Evolutionary conservation across 2,329 filamentous ascomycete species (phyloP).

Genomic region (Xenoacremonium recifei): DNA sequence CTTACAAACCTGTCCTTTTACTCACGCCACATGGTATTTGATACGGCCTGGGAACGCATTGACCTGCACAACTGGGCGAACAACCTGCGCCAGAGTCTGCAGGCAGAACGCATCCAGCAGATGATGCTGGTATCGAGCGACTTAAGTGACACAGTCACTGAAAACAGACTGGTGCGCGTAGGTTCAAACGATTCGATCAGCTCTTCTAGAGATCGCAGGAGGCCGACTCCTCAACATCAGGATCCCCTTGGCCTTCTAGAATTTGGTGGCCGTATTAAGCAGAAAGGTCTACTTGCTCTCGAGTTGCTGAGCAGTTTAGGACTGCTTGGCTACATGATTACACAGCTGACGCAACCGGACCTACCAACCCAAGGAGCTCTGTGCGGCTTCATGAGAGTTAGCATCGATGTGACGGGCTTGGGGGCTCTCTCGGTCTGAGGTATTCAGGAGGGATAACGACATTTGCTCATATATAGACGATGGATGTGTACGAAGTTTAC

Average conservation of each 20-base stretch:
- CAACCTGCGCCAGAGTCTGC: slow-evolving; percentile 33
- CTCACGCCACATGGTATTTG: slow-evolving; percentile 9
- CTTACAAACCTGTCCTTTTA: slow-evolving; percentile 10
- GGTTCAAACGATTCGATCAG: slow-evolving; percentile 2
- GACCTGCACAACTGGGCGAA: slow-evolving; percentile 38
- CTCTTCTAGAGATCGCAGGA: slow-evolving; percentile 5
- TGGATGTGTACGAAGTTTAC: too few species aligned
- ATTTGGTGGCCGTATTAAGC: slow-evolving; percentile 64
- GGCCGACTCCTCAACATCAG: slow-evolving; percentile 41
- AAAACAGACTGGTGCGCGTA: slow-evolving; percentile 20
- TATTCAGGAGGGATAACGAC: too few species aligned
- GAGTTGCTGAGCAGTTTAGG: slow-evolving; percentile 74
- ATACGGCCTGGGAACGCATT: slow-evolving; percentile 29
- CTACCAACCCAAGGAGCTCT: slow-evolving; percentile 16
- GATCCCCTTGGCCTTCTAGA: slow-evolving; percentile 80
- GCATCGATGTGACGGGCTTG: slow-evolving; percentile 19
- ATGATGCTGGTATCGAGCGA: slow-evolving; percentile 15
- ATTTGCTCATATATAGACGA: too few species aligned
- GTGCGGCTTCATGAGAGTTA: slow-evolving; percentile 12
- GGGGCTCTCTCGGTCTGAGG: slow-evolving; percentile 17
- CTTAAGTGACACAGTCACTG: slow-evolving; percentile 7
- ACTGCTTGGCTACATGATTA: slow-evolving; percentile 68
- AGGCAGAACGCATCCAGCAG: slow-evolving; percentile 28
- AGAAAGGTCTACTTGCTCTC: slow-evolving; percentile 64
- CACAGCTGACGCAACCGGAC: slow-evolving; percentile 51